Evolutionary conservation across 2,329 filamentous ascomycete species (phyloP).

Genomic region (Elsinoe necatrix): DNA sequence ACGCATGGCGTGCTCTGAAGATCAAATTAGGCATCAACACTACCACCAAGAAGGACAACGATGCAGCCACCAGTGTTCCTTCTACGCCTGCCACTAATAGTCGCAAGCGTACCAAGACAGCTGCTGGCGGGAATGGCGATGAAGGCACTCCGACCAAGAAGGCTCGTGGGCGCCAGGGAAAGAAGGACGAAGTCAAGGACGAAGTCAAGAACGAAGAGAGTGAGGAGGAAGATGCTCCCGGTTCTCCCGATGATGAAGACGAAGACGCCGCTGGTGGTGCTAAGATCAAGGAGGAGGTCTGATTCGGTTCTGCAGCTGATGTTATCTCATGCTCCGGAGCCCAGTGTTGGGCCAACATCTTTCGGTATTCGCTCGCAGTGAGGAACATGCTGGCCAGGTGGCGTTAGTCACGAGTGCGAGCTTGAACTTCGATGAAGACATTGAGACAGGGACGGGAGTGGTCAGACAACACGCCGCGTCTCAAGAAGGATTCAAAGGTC

Average conservation of each 20-base stretch:
- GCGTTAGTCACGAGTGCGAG: too few species aligned
- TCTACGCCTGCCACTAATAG: background rate
- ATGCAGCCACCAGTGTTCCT: background rate
- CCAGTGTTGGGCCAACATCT: too few species aligned
- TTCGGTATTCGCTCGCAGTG: too few species aligned
- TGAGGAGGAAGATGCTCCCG: background rate
- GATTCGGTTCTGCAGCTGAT: too few species aligned
- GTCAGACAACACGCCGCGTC: too few species aligned
- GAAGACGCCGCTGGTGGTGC: background rate
- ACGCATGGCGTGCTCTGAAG: slow-evolving; percentile 28
- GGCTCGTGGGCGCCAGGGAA: background rate
- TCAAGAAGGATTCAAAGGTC: too few species aligned
- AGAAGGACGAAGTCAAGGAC: background rate
- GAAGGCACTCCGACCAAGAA: slow-evolving; percentile 11
- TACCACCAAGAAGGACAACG: background rate
- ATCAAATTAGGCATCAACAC: slow-evolving; percentile 25
- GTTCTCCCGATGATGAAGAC: background rate
- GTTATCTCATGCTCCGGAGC: too few species aligned
- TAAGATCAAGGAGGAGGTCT: background rate
- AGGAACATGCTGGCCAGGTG: too few species aligned
- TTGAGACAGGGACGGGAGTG: too few species aligned
- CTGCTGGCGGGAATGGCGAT: background rate
- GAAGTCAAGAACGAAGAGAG: background rate
- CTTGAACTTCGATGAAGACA: too few species aligned
- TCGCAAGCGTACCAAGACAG: slow-evolving; percentile 8